Evolutionary conservation across 306 rosid species (phyloP).

Genomic region (Styphnolobium japonicum): DNA sequence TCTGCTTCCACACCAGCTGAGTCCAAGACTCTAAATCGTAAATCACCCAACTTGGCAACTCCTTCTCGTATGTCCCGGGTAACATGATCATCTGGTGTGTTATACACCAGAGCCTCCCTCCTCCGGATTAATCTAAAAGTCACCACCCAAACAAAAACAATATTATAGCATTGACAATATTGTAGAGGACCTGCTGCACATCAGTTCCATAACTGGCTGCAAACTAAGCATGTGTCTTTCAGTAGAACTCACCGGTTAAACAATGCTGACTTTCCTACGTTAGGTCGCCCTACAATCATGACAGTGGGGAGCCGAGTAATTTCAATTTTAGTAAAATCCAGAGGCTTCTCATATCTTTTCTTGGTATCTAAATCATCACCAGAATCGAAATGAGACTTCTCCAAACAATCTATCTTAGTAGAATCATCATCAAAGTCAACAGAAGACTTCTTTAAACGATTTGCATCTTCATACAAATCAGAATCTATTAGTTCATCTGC

Average conservation of each 20-base stretch:
- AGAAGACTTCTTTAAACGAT: conserved; percentile 7
- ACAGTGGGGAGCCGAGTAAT: conserved; percentile 60
- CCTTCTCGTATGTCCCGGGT: conserved; percentile 94
- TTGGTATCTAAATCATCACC: background rate
- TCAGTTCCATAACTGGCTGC: background rate
- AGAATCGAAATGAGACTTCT: background rate
- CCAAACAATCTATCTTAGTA: background rate
- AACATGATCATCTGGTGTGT: conserved; percentile 92
- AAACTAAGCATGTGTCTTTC: background rate
- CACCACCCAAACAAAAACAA: background rate
- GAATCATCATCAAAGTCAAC: background rate
- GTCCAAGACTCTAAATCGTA: conserved; percentile 85
- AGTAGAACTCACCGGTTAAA: conserved; percentile 58
- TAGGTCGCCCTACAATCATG: conserved; percentile 65
- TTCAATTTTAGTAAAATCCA: conserved; percentile 59
- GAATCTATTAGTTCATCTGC: conserved; percentile 9
- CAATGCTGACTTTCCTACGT: conserved; percentile 73
- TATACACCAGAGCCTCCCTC: conserved; percentile 93
- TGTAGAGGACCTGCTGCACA: background rate
- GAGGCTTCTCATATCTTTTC: conserved; percentile 26
- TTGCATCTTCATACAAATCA: background rate
- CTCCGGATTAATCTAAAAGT: conserved; percentile 64
- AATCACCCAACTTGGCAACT: conserved; percentile 79
- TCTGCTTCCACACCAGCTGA: conserved; percentile 89
- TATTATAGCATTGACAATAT: background rate